Evolutionary conservation across 1,284 basidiomycete genomes (phyloP).

Genomic region (Austroboletus niveus): DNA sequence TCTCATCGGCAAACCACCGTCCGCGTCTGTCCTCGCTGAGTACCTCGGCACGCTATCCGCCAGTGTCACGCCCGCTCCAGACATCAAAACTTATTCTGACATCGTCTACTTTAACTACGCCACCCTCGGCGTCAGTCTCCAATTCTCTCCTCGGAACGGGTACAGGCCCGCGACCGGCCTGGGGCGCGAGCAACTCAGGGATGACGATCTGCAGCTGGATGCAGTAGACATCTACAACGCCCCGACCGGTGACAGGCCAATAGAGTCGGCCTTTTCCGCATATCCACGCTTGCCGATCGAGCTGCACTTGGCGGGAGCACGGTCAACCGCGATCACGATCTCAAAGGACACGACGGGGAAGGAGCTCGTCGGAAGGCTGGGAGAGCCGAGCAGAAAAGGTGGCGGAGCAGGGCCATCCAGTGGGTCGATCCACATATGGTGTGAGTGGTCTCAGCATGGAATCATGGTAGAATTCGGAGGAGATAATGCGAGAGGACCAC

Average conservation of each 20-base stretch:
- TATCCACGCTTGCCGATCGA: constrained; percentile 51
- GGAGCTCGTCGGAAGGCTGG: constrained; percentile 69
- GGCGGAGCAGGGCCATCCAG: constrained; percentile 78
- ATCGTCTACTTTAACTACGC: constrained; percentile 84
- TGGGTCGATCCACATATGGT: constrained; percentile 88
- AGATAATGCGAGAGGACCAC: constrained; percentile 68
- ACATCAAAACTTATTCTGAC: constrained; percentile 78
- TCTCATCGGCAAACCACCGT: constrained; percentile 45
- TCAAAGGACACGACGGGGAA: constrained; percentile 60
- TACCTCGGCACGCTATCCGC: constrained; percentile 44
- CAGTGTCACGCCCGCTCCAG: constrained; percentile 38
- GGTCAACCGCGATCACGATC: constrained; percentile 46
- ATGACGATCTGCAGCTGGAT: constrained; percentile 55
- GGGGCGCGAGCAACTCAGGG: constrained; percentile 46
- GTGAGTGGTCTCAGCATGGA: constrained; percentile 82
- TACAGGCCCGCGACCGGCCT: constrained; percentile 56
- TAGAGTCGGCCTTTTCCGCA: constrained; percentile 51
- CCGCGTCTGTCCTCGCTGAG: constrained; percentile 41
- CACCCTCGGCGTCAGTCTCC: constrained; percentile 73
- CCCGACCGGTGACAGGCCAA: constrained; percentile 34
- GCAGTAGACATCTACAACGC: constrained; percentile 82
- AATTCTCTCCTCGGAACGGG: constrained; percentile 58
- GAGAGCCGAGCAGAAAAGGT: constrained; percentile 85
- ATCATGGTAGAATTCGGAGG: constrained; percentile 84
- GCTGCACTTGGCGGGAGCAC: constrained; percentile 41